Evolutionary conservation across 345 rosid species (phyloP).

Genomic region (Turnera subulata): DNA sequence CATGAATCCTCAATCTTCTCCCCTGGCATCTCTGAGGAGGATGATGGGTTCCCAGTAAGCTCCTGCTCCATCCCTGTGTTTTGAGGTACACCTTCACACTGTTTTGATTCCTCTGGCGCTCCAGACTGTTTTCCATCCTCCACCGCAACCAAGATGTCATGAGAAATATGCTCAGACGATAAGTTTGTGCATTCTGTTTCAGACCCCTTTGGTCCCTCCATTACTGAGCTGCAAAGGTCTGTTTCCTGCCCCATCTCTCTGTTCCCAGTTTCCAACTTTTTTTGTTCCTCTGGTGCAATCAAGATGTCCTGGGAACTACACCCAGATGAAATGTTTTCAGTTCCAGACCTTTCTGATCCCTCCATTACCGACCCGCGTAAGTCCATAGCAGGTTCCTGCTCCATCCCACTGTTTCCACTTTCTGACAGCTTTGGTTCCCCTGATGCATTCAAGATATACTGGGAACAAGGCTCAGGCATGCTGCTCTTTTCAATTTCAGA

Average conservation of each 20-base stretch:
- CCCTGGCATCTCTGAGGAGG: background rate
- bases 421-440: slow-evolving; percentile 12
- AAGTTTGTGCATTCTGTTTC: too few species aligned
- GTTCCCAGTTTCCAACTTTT: slow-evolving; percentile 9
- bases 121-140: background rate
- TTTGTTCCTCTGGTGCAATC: slow-evolving; percentile 1
- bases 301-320: background rate
- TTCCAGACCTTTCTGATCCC: slow-evolving; percentile 3
- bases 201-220: too few species aligned
- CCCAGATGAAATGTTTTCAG: background rate
- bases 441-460: background rate
- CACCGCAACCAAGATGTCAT: background rate
- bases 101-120: background rate
- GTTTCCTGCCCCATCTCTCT: too few species aligned
- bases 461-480: slow-evolving; percentile 3
- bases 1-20: background rate
- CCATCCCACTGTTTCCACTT: background rate
- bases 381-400: too few species aligned
- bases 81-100: background rate
- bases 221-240: too few species aligned
- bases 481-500: background rate
- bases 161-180: background rate
- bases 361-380: background rate
- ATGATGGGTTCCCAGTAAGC: background rate
- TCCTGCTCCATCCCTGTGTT: background rate